Evolutionary conservation across 2,329 filamentous ascomycete genomes (phyloP), one percentile per base, ranked within the genome.

Genomic region (Paradendryphiella salina): DNA sequence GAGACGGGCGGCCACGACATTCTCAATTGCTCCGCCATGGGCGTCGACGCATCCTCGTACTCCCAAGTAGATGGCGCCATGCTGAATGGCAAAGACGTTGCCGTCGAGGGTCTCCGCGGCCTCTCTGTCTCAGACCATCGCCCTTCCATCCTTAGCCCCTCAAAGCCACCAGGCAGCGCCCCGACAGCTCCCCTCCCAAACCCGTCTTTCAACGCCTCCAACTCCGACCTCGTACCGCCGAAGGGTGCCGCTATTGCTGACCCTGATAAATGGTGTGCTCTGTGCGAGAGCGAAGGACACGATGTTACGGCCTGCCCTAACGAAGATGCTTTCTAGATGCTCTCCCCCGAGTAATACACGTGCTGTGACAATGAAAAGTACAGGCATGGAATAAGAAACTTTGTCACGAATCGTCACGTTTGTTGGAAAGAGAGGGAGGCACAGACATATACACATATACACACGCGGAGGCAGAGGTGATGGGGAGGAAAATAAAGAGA

Each of bases 251-350:
- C 57, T 8, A 65, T 68, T 15, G 68, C 68, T 13, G 90, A 97
- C 65, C 84, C 86, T 46, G 83, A 87, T 56, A 96, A 96, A 76
- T 99, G 94, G 94, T 99, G 94, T 74, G 94, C 94, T 13, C 80
- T 97, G 36, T 99, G 94, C 71, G 94, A 99, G 78, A 85, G 90
- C 56, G 94, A 99, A 67, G 94, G 94, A 11, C 94, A 99, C 71
- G 89, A 96, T 74, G 96, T 93, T 67, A 92, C 96, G 54, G 90
- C 95, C 73, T 96, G 92, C 74, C 91, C 92, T 10, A 88, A 96
- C 73, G 92, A 96, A 75, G 90, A 95, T 73, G 85, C 85, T 23
- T 88, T 73, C 42, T 74, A 66, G 49, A 37, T 14, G 14, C 10
- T 5, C 2, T 14, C 13, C 8, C 8, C n/a, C 18, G 26, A 29